These are phyloP conservation scores for Thermothielavioides terrestris DNA, from an alignment of 495 filamentous ascomycete genomes.

Conservation along the genomic window DNA sequence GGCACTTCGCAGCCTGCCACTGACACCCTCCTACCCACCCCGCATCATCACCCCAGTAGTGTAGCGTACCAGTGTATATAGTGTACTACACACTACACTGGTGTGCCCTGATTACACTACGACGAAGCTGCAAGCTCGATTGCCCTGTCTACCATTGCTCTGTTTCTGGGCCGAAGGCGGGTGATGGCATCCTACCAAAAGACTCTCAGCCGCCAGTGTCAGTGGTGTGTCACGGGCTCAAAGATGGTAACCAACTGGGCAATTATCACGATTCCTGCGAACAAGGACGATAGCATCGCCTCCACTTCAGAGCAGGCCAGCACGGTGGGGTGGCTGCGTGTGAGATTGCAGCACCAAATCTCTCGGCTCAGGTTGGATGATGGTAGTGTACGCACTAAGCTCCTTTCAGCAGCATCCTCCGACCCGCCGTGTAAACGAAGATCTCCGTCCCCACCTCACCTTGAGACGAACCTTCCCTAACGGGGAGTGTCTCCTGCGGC, in stretches of 20 bases:
- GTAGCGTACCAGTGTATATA: too few relatives aligned
- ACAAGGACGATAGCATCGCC: too few relatives aligned
- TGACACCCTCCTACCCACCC: conserved; percentile 12
- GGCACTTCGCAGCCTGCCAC: conserved; percentile 13
- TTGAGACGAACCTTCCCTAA: conserved; percentile 12
- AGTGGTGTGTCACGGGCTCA: too few relatives aligned
- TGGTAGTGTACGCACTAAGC: conserved; percentile 24
- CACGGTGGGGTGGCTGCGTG: neutral
- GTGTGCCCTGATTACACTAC: too few relatives aligned
- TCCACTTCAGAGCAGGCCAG: neutral
- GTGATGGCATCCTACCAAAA: neutral
- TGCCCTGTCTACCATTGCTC: neutral
- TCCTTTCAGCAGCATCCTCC: conserved; percentile 32
- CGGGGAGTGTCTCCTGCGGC: conserved; percentile 17
- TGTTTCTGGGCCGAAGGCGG: conserved; percentile 11
- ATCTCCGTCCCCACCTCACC: conserved; percentile 31
- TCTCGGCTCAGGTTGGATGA: conserved; percentile 18
- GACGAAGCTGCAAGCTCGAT: neutral
- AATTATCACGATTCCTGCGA: too few relatives aligned
- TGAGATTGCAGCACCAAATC: conserved; percentile 16
- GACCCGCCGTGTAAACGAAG: conserved; percentile 29
- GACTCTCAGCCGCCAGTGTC: too few relatives aligned
- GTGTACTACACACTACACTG: too few relatives aligned
- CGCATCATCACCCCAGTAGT: neutral
- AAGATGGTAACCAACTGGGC: too few relatives aligned